Conservation (phyloP, 1,139 yeast species). For the Nakaseomyces uthaithaninus region DNA sequence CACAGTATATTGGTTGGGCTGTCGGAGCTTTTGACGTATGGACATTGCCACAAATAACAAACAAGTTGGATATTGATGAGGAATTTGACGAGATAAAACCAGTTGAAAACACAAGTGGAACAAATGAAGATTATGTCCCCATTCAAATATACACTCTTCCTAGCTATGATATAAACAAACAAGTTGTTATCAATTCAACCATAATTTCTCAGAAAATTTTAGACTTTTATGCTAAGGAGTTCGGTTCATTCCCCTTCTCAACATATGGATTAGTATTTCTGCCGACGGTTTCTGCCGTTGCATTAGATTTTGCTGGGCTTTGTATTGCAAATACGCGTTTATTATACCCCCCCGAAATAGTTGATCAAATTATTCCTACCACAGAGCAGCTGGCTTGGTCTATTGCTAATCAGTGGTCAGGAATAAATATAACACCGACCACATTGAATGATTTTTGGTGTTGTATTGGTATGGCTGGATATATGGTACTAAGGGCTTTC, state of each 20-base stretch:
- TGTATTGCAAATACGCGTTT: slow-evolving; percentile 56
- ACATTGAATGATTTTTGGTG: slow-evolving; percentile 86
- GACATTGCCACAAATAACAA: slow-evolving; percentile 33
- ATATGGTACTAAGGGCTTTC: slow-evolving; percentile 70
- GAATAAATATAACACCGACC: slow-evolving; percentile 80
- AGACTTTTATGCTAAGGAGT: slow-evolving; percentile 78
- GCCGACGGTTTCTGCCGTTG: slow-evolving; percentile 44
- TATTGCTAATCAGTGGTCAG: slow-evolving; percentile 87
- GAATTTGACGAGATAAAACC: slow-evolving; percentile 34
- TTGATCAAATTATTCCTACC: slow-evolving; percentile 70
- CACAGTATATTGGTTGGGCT: slow-evolving; percentile 96
- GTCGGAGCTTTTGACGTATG: slow-evolving; percentile 75
- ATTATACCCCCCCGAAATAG: slow-evolving; percentile 65
- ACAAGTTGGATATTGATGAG: slow-evolving; percentile 29
- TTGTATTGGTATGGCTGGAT: slow-evolving; percentile 75
- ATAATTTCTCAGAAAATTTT: slow-evolving; percentile 68
- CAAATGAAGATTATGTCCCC: slow-evolving; percentile 35
- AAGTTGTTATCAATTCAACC: slow-evolving; percentile 65
- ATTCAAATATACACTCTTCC: slow-evolving; percentile 36
- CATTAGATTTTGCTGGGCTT: slow-evolving; percentile 70
- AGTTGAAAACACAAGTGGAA: slow-evolving; percentile 33
- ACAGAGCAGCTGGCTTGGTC: slow-evolving; percentile 64
- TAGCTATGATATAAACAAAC: slow-evolving; percentile 34
- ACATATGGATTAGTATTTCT: slow-evolving; percentile 74
- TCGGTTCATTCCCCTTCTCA: slow-evolving; percentile 88